phyloP scores from a whole-genome alignment of 306 rosid species.

The Vigna radiata region DNA sequence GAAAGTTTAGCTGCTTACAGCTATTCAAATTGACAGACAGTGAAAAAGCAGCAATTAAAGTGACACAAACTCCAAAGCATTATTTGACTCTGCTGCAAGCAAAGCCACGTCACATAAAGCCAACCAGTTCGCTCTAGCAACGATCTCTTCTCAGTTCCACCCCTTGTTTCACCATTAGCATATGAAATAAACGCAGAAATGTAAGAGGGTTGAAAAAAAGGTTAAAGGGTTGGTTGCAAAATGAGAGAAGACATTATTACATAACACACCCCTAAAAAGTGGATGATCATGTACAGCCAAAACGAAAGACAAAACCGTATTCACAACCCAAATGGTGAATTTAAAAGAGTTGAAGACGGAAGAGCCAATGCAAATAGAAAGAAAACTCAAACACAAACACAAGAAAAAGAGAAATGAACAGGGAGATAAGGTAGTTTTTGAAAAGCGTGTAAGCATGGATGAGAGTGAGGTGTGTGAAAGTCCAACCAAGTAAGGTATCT shows the following conservation, averaged over 20 bases:
- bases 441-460: constrained; percentile 4
- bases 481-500: constrained; percentile 39
- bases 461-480: not conserved
- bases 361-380: constrained; percentile 34
- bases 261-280: not conserved
- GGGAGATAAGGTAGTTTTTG: not conserved
- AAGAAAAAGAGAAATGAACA: not conserved
- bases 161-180: constrained; percentile 5
- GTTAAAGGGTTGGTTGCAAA: constrained; percentile 35
- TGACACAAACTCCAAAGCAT: constrained; percentile 49
- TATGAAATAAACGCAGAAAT: not conserved
- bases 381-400: not conserved
- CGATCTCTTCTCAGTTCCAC: constrained; percentile 7
- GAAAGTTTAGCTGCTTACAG: constrained; percentile 16
- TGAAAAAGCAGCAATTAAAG: constrained; percentile 3
- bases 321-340: not conserved
- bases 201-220: constrained; percentile 3
- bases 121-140: constrained; percentile 20
- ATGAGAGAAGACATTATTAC: not conserved
- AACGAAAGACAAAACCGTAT: constrained; percentile 32
- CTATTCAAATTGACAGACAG: too few relatives aligned
- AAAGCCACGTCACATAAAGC: constrained; percentile 31
- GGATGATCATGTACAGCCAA: constrained; percentile 35
- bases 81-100: constrained; percentile 37
- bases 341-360: constrained; percentile 32